Base-by-base conservation (phyloP, 1,139 yeast species). In the Hemisphaericaspora xylofermentans region DNA sequence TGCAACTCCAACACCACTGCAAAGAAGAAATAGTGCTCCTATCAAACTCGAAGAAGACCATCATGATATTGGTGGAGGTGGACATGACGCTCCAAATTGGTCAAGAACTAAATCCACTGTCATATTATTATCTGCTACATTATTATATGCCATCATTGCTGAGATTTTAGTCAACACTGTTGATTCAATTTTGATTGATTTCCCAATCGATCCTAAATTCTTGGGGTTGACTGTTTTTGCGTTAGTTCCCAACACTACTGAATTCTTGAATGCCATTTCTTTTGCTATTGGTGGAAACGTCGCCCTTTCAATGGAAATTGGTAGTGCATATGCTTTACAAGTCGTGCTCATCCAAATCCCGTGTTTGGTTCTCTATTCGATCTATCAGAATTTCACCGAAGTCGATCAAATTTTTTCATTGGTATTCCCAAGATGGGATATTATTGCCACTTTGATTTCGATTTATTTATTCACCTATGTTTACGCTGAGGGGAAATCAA, bases 31-130 rank as follows among this genome's bases (percentile, higher is more conserved):
- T 18, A 31, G 34, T 17, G 12, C 13, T 4, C 33, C 21, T 8
- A 35, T 35, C 1, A 46, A 43, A 14, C 35, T 39, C 13, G 45
- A 42, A 15, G 44, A 48, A 26, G 49, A 44, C 27, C 40, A 24
- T 25, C 48, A 48, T 28, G 60, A 52, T 17, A 64, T 59, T 6
- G 67, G 58, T 32, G 64, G 64, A 9, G 84, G 87, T 4, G 95
- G 95, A 0, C 98, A 93, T 53, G 98, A 91, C 61, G 96, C 97
- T 0, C 98, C 98, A 33, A 93, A 93, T 58, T 93, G 99, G 99
- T 84, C 96, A 10, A 74, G 94, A 53, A 69, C 73, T 14, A 91
- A 91, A 62, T 87, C 96, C 4, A 78, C 96, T 0, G 77, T 85
- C n/a, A 91, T 93, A 36, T 71, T 93, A 39, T 68, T 93, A 12